Conservation (phyloP, 352 stramenopile species). For the Aphanomyces astaci region DNA sequence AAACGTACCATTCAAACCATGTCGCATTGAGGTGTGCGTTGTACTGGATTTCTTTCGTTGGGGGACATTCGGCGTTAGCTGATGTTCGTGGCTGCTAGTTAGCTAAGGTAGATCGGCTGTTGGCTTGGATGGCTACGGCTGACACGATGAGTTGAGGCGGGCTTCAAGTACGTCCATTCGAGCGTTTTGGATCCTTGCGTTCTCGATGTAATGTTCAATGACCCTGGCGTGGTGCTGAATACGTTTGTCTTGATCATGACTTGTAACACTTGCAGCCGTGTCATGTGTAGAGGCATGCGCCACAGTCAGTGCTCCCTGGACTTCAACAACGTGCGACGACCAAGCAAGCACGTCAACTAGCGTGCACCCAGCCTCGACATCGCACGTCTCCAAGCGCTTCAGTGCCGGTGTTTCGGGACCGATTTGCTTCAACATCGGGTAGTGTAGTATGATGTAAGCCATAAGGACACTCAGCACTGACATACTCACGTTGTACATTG, state of each 20-base stretch:
- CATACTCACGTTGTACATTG: neutral
- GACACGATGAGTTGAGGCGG: neutral
- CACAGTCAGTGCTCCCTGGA: neutral
- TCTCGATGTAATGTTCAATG: neutral
- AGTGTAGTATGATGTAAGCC: neutral
- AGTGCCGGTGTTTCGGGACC: neutral
- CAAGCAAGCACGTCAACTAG: neutral
- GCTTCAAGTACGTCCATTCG: neutral
- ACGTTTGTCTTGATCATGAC: neutral
- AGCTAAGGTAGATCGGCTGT: neutral
- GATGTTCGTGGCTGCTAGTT: neutral
- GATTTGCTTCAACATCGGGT: neutral
- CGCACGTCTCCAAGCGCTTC: neutral
- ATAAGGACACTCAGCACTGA: neutral
- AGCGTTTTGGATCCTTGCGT: neutral
- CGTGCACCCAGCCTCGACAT: neutral
- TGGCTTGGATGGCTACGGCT: neutral
- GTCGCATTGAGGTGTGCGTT: neutral
- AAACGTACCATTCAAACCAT: constrained; percentile 29
- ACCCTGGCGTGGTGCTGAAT: neutral
- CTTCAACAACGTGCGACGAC: neutral
- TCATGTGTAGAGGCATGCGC: neutral
- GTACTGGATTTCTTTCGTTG: too few relatives aligned
- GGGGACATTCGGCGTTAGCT: neutral
- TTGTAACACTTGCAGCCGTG: too few relatives aligned